Percentiles rank a stretch among this genome's conserved stretches.
phyloP scores from a whole-genome alignment of 2,329 filamentous ascomycete genomes.

The Dryadomyces sulphureus region DNA sequence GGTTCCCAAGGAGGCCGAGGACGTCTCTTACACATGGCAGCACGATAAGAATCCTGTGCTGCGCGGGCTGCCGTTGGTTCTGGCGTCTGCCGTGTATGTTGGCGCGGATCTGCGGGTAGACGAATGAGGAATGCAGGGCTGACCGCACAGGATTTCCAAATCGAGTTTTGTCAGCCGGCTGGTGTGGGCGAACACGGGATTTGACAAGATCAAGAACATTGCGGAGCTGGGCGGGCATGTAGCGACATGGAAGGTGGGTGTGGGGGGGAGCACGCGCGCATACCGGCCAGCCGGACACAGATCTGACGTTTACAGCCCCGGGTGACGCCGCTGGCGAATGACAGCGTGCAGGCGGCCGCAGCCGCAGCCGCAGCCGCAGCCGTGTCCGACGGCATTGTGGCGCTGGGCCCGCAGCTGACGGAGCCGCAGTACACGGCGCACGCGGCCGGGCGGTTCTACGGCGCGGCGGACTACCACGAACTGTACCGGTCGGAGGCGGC shows the following conservation, averaged over 20 bases:
- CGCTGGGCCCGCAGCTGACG: slow-evolving; percentile 26
- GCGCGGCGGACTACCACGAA: slow-evolving; percentile 61
- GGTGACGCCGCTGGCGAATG: slow-evolving; percentile 4
- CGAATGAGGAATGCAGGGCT: too few relatives aligned
- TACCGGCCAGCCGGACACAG: too few relatives aligned
- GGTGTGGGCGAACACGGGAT: slow-evolving; percentile 56
- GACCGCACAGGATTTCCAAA: slow-evolving; percentile 48
- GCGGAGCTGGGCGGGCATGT: slow-evolving; percentile 28
- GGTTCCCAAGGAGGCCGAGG: slow-evolving; percentile 22
- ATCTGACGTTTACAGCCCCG: too few relatives aligned
- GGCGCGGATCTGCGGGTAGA: too few relatives aligned
- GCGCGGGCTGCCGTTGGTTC: slow-evolving; percentile 46
- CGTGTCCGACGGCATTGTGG: slow-evolving; percentile 20
- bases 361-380: not conserved
- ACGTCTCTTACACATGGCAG: slow-evolving; percentile 16
- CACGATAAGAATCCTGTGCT: slow-evolving; percentile 54
- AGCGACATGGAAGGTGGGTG: slow-evolving; percentile 32
- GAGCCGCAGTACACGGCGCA: slow-evolving; percentile 22
- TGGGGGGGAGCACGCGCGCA: not conserved
- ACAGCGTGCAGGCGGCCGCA: too few relatives aligned
- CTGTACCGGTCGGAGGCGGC: slow-evolving; percentile 55
- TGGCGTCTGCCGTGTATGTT: slow-evolving; percentile 25
- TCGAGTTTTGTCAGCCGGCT: slow-evolving; percentile 45
- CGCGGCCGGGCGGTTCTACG: slow-evolving; percentile 43
- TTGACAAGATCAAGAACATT: slow-evolving; percentile 31